Conservation (phyloP, 1,139 yeast genomes). For the Debaryomyces psychrophilus region DNA sequence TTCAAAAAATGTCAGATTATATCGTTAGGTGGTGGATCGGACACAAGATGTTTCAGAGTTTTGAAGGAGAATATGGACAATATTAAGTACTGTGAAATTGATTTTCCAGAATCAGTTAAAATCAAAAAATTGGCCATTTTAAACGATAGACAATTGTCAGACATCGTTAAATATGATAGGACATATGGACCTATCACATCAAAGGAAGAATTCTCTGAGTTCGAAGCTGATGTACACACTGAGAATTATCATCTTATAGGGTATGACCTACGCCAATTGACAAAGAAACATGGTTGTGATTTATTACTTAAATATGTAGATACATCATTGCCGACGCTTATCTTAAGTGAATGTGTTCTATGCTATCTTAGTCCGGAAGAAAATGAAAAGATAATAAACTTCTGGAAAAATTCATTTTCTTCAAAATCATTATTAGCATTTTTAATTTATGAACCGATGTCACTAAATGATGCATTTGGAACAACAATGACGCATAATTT, state of each 20-base stretch:
- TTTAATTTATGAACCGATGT: constrained; percentile 84
- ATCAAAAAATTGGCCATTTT: constrained; percentile 62
- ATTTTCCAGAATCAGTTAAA: constrained; percentile 64
- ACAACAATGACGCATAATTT: constrained; percentile 78
- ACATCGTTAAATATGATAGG: constrained; percentile 21
- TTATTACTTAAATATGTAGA: constrained; percentile 28
- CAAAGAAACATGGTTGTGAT: neutral
- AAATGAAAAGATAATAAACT: constrained; percentile 54
- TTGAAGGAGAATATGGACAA: constrained; percentile 27
- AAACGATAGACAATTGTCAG: constrained; percentile 26
- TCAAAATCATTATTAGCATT: constrained; percentile 34
- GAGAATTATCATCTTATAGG: constrained; percentile 56
- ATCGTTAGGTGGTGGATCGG: constrained; percentile 97
- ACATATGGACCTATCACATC: constrained; percentile 17
- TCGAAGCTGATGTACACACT: constrained; percentile 43
- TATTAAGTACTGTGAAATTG: constrained; percentile 69
- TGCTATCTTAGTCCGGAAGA: constrained; percentile 72
- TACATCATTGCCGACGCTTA: constrained; percentile 58
- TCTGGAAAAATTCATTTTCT: constrained; percentile 32
- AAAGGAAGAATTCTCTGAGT: constrained; percentile 27
- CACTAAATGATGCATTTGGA: constrained; percentile 76
- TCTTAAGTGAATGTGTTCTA: constrained; percentile 86
- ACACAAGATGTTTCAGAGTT: constrained; percentile 68
- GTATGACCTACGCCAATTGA: constrained; percentile 52
- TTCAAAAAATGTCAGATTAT: constrained; percentile 58